Evolutionary conservation across 2,329 filamentous ascomycete species (phyloP).

Genomic region (Trichoderma afroharzianum): DNA sequence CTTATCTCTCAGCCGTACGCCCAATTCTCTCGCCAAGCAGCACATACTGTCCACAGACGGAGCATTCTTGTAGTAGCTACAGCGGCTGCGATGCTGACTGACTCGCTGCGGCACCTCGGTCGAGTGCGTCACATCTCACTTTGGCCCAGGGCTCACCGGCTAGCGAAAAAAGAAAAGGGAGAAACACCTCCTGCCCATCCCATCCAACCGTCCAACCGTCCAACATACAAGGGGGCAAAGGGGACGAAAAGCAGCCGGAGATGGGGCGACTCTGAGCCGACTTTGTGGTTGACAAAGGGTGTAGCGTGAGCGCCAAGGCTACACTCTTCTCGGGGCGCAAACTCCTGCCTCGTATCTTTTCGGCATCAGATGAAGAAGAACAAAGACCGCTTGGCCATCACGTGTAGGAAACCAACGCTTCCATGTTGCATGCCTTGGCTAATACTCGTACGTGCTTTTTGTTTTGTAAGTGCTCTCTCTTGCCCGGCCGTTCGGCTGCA

Average conservation of each 20-base stretch:
- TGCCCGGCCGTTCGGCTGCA: background rate
- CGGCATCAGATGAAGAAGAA: conserved; percentile 1
- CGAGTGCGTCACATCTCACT: background rate
- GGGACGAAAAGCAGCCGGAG: conserved; percentile 5
- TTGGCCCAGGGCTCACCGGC: background rate
- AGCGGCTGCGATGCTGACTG: background rate
- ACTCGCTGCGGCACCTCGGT: background rate
- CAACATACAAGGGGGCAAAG: background rate
- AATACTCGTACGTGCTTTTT: background rate
- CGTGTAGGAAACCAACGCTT: background rate
- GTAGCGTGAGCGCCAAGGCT: conserved; percentile 6
- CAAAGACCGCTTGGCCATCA: background rate
- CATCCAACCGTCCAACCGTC: background rate
- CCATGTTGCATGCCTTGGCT: conserved; percentile 5
- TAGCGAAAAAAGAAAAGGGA: background rate
- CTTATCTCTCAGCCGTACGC: background rate
- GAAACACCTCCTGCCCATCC: background rate
- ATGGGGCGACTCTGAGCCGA: conserved; percentile 10
- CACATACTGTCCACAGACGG: background rate
- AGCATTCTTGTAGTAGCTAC: background rate
- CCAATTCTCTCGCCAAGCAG: background rate
- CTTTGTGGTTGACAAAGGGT: background rate
- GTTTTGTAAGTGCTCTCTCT: background rate
- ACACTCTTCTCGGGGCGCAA: background rate
- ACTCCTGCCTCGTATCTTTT: conserved; percentile 10